Evolutionary conservation across 2,329 filamentous ascomycete genomes (phyloP).

Genomic region (Colletotrichum graminicola): DNA sequence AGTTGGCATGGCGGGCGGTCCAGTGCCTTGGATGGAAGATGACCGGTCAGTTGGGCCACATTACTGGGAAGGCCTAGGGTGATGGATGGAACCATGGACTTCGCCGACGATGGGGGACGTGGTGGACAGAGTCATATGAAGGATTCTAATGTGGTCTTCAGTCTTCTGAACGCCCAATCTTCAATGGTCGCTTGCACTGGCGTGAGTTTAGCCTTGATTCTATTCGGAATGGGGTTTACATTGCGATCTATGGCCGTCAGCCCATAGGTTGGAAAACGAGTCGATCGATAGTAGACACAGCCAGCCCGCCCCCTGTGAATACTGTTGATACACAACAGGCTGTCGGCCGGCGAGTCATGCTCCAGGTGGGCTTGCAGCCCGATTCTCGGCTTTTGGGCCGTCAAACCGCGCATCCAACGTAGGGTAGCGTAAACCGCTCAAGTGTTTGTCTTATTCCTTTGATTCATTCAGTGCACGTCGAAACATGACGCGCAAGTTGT

Average conservation of each 20-base stretch:
- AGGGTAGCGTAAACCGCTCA: not conserved
- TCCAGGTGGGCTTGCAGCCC: not conserved
- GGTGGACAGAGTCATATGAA: not conserved
- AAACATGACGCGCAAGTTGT: not conserved
- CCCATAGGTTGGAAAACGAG: not conserved
- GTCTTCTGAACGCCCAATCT: not conserved
- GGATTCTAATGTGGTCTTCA: not conserved
- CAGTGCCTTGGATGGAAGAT: slow-evolving; percentile 23
- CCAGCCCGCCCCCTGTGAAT: not conserved
- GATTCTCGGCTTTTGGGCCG: not conserved
- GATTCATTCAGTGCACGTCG: not conserved
- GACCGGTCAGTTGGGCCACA: slow-evolving; percentile 5
- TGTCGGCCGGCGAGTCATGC: not conserved
- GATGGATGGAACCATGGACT: slow-evolving; percentile 31
- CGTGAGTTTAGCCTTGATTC: not conserved
- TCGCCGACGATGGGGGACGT: slow-evolving; percentile 8
- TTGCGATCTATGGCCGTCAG: not conserved
- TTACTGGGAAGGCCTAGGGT: not conserved
- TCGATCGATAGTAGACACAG: not conserved
- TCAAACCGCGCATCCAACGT: not conserved
- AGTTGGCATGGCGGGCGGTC: slow-evolving; percentile 10
- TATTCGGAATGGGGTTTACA: too few species aligned
- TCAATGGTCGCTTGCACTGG: too few species aligned
- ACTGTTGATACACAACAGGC: not conserved
- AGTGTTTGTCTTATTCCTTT: not conserved